Conservation (phyloP, 495 filamentous ascomycete genomes). For the Lichina pygmaea region DNA sequence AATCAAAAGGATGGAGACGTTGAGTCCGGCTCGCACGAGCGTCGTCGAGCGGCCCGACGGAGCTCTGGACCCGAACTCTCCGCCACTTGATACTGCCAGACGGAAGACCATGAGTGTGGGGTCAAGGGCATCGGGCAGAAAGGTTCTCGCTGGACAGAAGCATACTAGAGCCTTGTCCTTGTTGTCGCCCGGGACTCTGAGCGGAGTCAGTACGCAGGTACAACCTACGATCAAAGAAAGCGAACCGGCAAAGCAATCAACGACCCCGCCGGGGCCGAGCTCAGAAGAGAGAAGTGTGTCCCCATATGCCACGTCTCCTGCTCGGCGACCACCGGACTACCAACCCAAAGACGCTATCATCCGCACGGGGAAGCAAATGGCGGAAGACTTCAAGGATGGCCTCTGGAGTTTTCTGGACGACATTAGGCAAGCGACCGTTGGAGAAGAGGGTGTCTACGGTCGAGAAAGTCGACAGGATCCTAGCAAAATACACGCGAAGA, state of each 20-base stretch:
- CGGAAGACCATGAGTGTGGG: constrained; percentile 21
- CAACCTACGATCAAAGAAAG: constrained; percentile 13
- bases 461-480: too few relatives aligned
- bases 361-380: constrained; percentile 59
- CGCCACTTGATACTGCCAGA: constrained; percentile 20
- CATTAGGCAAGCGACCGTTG: constrained; percentile 77
- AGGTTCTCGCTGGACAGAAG: constrained; percentile 39
- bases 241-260: not conserved
- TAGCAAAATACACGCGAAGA: too few relatives aligned
- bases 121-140: constrained; percentile 17
- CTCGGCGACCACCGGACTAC: not conserved
- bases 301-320: not conserved
- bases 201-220: constrained; percentile 7
- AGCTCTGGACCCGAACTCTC: constrained; percentile 14
- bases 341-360: constrained; percentile 22
- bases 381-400: constrained; percentile 66
- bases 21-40: constrained; percentile 16
- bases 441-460: constrained; percentile 48
- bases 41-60: constrained; percentile 3
- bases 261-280: constrained; percentile 1
- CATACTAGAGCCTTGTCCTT: constrained; percentile 65
- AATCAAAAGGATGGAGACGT: constrained; percentile 15
- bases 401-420: constrained; percentile 96
- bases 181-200: constrained; percentile 32
- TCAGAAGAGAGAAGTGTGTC: not conserved